Evolutionary conservation across 352 stramenopile genomes (phyloP).

Genomic region (Pythium grandisporangium): DNA sequence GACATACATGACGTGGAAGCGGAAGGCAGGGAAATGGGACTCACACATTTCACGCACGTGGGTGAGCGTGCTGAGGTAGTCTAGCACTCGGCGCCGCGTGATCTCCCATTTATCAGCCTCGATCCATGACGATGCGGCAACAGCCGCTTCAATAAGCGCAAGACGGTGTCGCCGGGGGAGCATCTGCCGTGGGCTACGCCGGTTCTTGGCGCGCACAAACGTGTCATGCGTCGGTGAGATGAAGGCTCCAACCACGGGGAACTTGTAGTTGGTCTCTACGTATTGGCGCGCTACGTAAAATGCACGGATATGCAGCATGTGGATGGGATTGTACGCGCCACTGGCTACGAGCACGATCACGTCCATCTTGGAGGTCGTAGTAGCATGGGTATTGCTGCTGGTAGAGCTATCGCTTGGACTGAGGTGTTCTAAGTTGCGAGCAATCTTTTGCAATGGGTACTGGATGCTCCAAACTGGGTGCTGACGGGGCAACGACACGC

Average conservation of each 20-base stretch:
- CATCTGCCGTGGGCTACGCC: constrained; percentile 62
- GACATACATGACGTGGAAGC: constrained; percentile 70
- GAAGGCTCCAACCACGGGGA: constrained; percentile 66
- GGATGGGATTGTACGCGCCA: constrained; percentile 68
- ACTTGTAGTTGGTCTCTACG: constrained; percentile 73
- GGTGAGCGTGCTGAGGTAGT: constrained; percentile 68
- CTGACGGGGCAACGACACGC: constrained; percentile 16
- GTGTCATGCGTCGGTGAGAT: constrained; percentile 74
- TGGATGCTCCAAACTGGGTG: constrained; percentile 53
- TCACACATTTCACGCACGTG: constrained; percentile 74
- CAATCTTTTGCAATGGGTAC: constrained; percentile 65
- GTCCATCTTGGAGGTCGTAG: constrained; percentile 19
- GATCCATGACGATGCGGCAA: constrained; percentile 67
- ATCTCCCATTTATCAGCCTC: constrained; percentile 84
- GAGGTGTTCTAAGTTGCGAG: constrained; percentile 47
- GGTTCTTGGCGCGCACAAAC: constrained; percentile 63
- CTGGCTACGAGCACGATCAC: constrained; percentile 72
- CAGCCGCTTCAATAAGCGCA: constrained; percentile 50
- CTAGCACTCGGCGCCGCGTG: constrained; percentile 53
- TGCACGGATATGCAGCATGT: constrained; percentile 68
- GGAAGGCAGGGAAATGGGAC: constrained; percentile 42
- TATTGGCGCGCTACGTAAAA: constrained; percentile 74
- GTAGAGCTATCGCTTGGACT: not conserved
- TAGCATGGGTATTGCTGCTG: too few species aligned
- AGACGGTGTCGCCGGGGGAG: constrained; percentile 63